Base-by-base conservation (phyloP, 2,329 filamentous ascomycete species). In the Xylogone sp. region DNA sequence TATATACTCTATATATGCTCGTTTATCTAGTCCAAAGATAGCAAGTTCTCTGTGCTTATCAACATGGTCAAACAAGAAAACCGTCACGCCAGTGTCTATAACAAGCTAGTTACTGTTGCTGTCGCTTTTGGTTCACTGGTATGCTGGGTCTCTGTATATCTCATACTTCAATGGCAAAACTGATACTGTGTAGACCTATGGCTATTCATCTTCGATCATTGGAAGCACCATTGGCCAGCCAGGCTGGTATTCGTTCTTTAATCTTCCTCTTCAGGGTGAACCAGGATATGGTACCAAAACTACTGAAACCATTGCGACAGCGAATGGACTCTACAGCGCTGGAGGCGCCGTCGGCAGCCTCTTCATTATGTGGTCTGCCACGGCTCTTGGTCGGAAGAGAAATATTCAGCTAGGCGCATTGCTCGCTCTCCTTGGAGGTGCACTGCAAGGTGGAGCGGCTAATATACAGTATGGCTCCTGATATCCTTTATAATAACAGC, bases 181-280 rank as follows among this genome's bases (percentile, higher is more conserved):
- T n/a, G n/a, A n/a, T n/a, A n/a, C n/a, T n/a, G n/a, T 9, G 22
- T 49, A 75, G 73, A 77, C 76, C 2, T 78, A 78, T 54, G 75
- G 76, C 20, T 78, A 78, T 56, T 73, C 70, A 48, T 68, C 75
- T 8, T 76, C 75, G 1, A 71, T 78, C 34, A 78, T 79, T 34
- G 68, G 70, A 39, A 75, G 73, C 51, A 79, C 75, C 16, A 77
- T 79, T 48, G 76, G 76, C 8, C 75, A 79, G 50, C 74, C 75
- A 3, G 75, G 75, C 54, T 79, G 75, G 74, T 79, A 76, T 57
- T 53, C 60, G 18, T 78, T 71, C 62, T 78, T 79, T 58, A 57
- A 73, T 43, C 68, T 79, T 9, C 75, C 75, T 1, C 54, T 53
- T 10, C 61, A 70, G 27, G 72, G 70, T 12, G 67, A 75, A 50